Evolutionary conservation across 2,329 filamentous ascomycete genomes (phyloP), one percentile per base, ranked within the genome.

Genomic region (Aspergillus brasiliensis): DNA sequence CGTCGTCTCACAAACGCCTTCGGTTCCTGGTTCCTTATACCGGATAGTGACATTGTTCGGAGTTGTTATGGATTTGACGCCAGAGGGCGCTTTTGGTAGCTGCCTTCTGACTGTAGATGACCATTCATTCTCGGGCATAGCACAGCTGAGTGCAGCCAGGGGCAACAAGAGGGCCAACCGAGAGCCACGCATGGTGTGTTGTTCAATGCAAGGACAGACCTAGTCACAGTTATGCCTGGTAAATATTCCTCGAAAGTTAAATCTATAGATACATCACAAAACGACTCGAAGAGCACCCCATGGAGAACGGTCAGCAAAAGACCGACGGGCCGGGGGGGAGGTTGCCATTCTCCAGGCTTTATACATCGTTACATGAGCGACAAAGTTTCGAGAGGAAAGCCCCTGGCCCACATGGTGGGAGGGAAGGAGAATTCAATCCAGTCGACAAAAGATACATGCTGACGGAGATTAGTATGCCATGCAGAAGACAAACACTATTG

Each of bases 1-100:
- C 17, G 83, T 82, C 3, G 82, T 78, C 72, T 86, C 84, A 64
- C 84, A 86, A 58, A 84, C 67, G 4, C 71, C 75, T 42, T 75
- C 71, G 54, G 73, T 84, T 3, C 83, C 83, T 3, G 80, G 83
- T 69, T 86, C 76, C 70, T 87, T 87, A 71, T 85, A 87, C 17
- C 84, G 82, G 58, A 87, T 84, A 23, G 80, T 80, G 62, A 84
- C 74, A 57, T 80, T 80, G 58, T 74, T 77, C 3, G 77, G 73
- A 15, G 75, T 76, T 49, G 67, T 71, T 49, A 78, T 72, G 2
- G 71, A 70, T 58, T 75, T 73, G n/a, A 79, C 72, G 8, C 72
- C 73, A 2, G 72, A 73, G 17, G 77, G 72, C 49, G 75, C 67
- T 2, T 73, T 63, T 15, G 76, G 77, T 13, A 78, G 58, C 58